phyloP scores from a whole-genome alignment of 306 rosid species.

The Cajanus cajan region DNA sequence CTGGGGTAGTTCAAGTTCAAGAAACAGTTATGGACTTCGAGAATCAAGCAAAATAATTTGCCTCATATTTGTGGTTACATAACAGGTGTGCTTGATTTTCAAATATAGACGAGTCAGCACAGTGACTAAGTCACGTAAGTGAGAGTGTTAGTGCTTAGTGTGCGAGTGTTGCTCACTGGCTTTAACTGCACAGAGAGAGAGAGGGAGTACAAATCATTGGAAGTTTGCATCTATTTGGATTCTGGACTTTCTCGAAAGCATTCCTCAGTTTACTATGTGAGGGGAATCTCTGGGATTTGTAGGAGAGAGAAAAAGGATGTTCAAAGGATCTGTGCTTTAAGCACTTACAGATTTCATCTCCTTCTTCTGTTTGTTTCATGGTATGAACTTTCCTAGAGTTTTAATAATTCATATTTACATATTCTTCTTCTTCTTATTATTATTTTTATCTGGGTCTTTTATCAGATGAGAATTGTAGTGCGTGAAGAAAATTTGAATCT shows the following conservation, averaged over 20 bases:
- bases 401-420: neutral
- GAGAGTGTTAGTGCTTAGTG: slow-evolving; percentile 1
- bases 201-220: neutral
- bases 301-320: slow-evolving; percentile 1
- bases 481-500: no score
- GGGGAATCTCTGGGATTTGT: neutral
- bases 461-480: neutral
- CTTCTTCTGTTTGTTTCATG: slow-evolving; percentile 13
- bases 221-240: neutral
- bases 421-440: no score
- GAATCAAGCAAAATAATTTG: slow-evolving; percentile 44
- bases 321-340: slow-evolving; percentile 27
- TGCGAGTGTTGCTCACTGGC: slow-evolving; percentile 19
- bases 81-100: slow-evolving; percentile 30
- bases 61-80: slow-evolving; percentile 31
- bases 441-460: neutral
- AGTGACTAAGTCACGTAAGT: slow-evolving; percentile 21
- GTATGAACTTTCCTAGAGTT: slow-evolving; percentile 15
- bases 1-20: neutral
- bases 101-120: slow-evolving; percentile 10
- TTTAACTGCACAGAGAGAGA: neutral
- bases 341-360: neutral
- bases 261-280: neutral
- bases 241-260: neutral
- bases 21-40: slow-evolving; percentile 41